Evolutionary conservation across 768 basidiomycete genomes (phyloP).

Genomic region (Suillus paluster): DNA sequence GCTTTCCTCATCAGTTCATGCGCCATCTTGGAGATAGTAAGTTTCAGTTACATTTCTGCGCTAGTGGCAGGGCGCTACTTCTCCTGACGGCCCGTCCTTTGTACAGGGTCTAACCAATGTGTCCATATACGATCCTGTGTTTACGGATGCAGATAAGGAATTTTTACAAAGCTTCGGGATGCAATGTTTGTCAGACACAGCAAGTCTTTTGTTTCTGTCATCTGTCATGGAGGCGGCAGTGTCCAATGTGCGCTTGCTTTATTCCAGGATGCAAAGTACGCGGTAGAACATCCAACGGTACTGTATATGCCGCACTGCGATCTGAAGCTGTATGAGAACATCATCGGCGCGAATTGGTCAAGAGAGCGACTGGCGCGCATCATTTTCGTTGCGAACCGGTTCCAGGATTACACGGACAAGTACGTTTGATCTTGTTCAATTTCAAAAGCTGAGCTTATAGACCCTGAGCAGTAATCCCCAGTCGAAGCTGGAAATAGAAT

Average conservation of each 20-base stretch:
- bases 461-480: slow-evolving; percentile 50
- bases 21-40: slow-evolving; percentile 59
- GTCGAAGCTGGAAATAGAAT: slow-evolving; percentile 52
- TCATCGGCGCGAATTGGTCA: slow-evolving; percentile 67
- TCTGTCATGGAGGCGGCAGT: slow-evolving; percentile 5
- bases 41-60: slow-evolving; percentile 48
- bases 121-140: slow-evolving; percentile 74
- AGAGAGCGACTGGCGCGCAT: slow-evolving; percentile 47
- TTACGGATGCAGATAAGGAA: slow-evolving; percentile 60
- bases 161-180: slow-evolving; percentile 49
- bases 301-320: slow-evolving; percentile 85
- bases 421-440: slow-evolving; percentile 34
- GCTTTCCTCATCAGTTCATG: slow-evolving; percentile 64
- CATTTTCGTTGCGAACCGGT: slow-evolving; percentile 66
- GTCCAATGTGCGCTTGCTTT: slow-evolving; percentile 15
- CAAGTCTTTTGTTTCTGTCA: slow-evolving; percentile 40
- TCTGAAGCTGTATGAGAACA: slow-evolving; percentile 66
- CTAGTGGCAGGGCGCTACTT: slow-evolving; percentile 14
- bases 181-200: slow-evolving; percentile 47
- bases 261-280: slow-evolving; percentile 39
- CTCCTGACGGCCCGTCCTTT: slow-evolving; percentile 15
- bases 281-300: slow-evolving; percentile 52
- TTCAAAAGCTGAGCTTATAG: slow-evolving; percentile 16
- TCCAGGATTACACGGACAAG: slow-evolving; percentile 72
- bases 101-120: slow-evolving; percentile 52